Conservation (phyloP, 1,139 yeast species). For the Pneumocystis wakefieldiae region DNA sequence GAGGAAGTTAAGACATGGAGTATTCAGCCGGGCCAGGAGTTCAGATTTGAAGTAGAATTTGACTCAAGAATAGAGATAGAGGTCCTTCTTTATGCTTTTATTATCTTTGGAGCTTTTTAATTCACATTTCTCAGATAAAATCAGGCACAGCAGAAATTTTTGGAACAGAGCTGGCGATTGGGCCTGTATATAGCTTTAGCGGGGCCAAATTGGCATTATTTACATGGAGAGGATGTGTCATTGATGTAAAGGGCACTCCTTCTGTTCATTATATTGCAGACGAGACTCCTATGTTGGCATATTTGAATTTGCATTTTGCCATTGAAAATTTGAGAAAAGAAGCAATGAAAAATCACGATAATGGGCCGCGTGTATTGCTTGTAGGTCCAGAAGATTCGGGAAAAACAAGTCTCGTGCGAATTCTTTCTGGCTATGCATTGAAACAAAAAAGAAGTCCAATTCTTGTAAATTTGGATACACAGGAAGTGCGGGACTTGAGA, state of each 20-base stretch:
- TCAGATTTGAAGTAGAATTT: slow-evolving; percentile 68
- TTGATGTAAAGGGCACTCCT: slow-evolving; percentile 32
- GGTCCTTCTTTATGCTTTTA: slow-evolving; percentile 20
- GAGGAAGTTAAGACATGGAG: background rate
- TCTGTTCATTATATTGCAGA: slow-evolving; percentile 50
- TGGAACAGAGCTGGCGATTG: slow-evolving; percentile 80
- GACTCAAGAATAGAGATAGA: slow-evolving; percentile 43
- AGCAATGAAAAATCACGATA: slow-evolving; percentile 10
- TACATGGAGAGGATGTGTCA: slow-evolving; percentile 41
- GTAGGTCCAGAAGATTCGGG: slow-evolving; percentile 65
- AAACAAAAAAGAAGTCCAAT: slow-evolving; percentile 54
- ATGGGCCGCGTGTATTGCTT: slow-evolving; percentile 50
- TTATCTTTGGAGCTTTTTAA: background rate
- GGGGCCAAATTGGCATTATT: slow-evolving; percentile 46
- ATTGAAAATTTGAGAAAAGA: slow-evolving; percentile 45
- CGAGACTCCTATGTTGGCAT: slow-evolving; percentile 51
- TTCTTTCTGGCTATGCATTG: slow-evolving; percentile 58
- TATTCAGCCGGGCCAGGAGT: slow-evolving; percentile 31
- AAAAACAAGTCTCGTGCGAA: slow-evolving; percentile 59
- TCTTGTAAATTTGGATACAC: slow-evolving; percentile 70
- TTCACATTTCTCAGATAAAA: background rate
- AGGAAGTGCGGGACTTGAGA: slow-evolving; percentile 26
- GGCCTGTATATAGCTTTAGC: slow-evolving; percentile 44
- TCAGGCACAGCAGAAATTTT: slow-evolving; percentile 75
- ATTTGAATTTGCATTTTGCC: slow-evolving; percentile 60